Evolutionary conservation across 352 stramenopile species (phyloP), one percentile per base, ranked within the genome.

Genomic region (Halophytophthora polymorphica): DNA sequence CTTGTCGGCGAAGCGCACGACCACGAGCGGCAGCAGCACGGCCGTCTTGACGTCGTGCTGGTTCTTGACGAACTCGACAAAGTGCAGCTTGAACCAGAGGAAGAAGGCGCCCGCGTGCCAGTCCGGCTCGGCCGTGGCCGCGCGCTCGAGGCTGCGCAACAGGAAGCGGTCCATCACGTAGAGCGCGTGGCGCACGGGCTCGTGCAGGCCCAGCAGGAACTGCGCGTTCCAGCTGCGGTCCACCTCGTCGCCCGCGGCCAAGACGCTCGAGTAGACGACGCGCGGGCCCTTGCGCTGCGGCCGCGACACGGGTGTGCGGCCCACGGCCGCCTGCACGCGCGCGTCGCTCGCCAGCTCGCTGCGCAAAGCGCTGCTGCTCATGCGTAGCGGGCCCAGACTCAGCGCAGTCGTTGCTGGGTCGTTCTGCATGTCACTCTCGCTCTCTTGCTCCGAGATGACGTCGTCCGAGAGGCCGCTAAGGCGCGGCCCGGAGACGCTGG

Each of bases 161-260:
- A 92, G 53, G 53, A 90, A 93, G 23, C 81, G 68, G 58, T 93
- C 80, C n/a, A 88, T 90, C 14, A 93, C 80, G 35, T 73, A 93
- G 0, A 93, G 61, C 33, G 83, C 83, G 44, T 93, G 83, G 12
- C 83, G 83, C 45, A 93, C 62, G 10, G 83, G 83, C 53, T 93
- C 83, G 45, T 93, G 83, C 17, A 93, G 54, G 1, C 76, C 77
- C 10, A 93, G 64, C 17, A 93, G 21, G 52, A 93, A 90, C 23
- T 82, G 70, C 15, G 77, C 77, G 41, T 82, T 80, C 83, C 83
- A 93, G 65, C 68, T 89, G 62, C 67, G 72, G 37, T 83, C 61
- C 13, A 83, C 65, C 40, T 86, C 63, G 11, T 72, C 57, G 17
- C 76, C 58, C 22, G 51, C 31, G 8, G 71, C 69, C 2, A 92